phyloP scores from a whole-genome alignment of 2,329 filamentous ascomycete species.

The Alternaria ventricosa region DNA sequence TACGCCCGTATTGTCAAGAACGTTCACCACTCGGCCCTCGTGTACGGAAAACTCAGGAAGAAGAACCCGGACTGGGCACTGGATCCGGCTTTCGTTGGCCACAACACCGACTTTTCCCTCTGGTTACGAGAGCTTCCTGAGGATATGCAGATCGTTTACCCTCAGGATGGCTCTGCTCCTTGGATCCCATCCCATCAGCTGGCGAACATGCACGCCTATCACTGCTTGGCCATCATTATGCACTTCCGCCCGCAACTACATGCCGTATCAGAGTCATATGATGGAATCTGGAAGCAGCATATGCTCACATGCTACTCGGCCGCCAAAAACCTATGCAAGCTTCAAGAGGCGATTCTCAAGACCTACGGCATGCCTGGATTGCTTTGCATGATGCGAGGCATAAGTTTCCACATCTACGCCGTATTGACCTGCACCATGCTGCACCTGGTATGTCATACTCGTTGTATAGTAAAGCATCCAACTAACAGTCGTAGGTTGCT shows the following conservation, averaged over 20 bases:
- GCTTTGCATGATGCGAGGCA: conserved; percentile 89
- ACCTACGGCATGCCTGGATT: conserved; percentile 80
- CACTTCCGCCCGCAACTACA: conserved; percentile 85
- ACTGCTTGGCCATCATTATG: conserved; percentile 83
- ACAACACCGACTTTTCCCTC: conserved; percentile 76
- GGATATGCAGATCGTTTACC: conserved; percentile 79
- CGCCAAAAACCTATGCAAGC: conserved; percentile 81
- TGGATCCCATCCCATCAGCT: conserved; percentile 87
- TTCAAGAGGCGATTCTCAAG: conserved; percentile 83
- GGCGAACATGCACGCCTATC: conserved; percentile 88
- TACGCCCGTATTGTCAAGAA: conserved; percentile 79
- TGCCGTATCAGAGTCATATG: conserved; percentile 75
- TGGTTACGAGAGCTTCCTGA: conserved; percentile 80
- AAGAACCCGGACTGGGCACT: conserved; percentile 84
- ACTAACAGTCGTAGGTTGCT: conserved; percentile 69
- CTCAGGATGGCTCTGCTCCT: conserved; percentile 77
- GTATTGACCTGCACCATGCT: conserved; percentile 91
- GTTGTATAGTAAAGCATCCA: neutral
- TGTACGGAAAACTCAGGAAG: conserved; percentile 76
- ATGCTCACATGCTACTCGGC: conserved; percentile 86
- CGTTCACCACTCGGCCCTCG: conserved; percentile 76
- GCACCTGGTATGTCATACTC: conserved; percentile 74
- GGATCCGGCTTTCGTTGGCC: conserved; percentile 80
- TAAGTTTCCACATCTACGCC: conserved; percentile 94
- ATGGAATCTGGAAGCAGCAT: conserved; percentile 84